phyloP scores from a whole-genome alignment of 2,329 filamentous ascomycete species.

The Bimuria novae-zelandiae region DNA sequence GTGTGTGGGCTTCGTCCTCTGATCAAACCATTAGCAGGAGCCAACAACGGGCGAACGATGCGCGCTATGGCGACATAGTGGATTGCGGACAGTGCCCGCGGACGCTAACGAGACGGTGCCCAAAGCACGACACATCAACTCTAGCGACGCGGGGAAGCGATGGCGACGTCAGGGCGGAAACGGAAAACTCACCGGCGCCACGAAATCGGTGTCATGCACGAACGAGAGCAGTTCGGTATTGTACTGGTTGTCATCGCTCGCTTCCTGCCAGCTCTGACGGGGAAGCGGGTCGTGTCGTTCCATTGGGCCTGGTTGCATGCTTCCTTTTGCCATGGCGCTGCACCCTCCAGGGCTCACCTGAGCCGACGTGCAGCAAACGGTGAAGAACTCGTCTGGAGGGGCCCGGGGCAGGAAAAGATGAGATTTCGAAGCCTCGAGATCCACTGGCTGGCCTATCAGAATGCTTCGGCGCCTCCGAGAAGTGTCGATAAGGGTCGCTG shows the following conservation, averaged over 20 bases:
- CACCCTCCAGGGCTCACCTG: too few relatives aligned
- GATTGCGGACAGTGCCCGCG: not conserved
- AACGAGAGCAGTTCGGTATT: not conserved
- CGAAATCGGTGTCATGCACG: not conserved
- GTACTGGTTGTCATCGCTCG: not conserved
- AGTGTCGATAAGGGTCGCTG: not conserved
- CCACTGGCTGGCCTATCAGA: not conserved
- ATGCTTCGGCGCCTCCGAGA: not conserved
- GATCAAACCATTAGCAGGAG: not conserved
- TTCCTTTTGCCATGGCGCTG: conserved; percentile 12
- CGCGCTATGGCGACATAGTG: not conserved
- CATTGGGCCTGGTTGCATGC: not conserved
- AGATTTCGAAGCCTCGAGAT: not conserved
- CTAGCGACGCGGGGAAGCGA: not conserved
- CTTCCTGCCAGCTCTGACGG: not conserved
- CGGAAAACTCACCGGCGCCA: conserved; percentile 4
- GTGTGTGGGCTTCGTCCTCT: not conserved
- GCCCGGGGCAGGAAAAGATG: not conserved
- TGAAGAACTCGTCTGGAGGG: not conserved
- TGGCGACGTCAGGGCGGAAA: not conserved
- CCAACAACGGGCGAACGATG: not conserved
- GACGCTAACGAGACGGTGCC: not conserved
- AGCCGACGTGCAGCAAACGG: not conserved
- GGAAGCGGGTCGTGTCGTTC: not conserved
- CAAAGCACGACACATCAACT: not conserved